Base-by-base conservation (phyloP, 257 asterid species). In the Oldenlandia corymbosa region DNA sequence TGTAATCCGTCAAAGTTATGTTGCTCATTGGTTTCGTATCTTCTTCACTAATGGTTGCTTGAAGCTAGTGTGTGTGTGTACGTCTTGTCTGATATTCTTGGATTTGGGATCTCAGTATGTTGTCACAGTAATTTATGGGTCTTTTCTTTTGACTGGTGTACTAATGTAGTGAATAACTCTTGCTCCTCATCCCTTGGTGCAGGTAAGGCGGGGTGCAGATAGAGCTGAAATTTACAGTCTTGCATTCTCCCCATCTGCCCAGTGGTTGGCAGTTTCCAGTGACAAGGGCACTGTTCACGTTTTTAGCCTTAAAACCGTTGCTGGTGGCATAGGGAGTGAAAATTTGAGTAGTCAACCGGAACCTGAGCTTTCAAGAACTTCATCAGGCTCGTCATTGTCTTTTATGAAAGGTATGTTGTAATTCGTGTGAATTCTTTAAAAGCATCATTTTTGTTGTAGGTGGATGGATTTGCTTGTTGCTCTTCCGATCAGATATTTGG, bases 161-260 rank as follows among this genome's bases (percentile, higher is more conserved):
- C 16, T 32, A 23, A 56, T 30, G 14, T 7, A 28, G 51, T 14
- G 28, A 21, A 56, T 28, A 21, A n/a, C 23, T 53, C 28, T 63
- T n/a, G 43, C 32, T 21, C n/a, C n/a, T 58, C 52, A 32, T 77
- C 26, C 3, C 21, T 9, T 62, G 68, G 65, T 77, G 77, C 88
- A 93, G 99, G 89, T 92, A 47, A 83, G 99, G 65, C 82, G 96
- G 76, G 97, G 97, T 14, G 90, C 96, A n/a, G 99, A 89, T 76
- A 84, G 97, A 73, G 99, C 99, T 28, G 95, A 92, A 76, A 92
- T 87, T 60, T 85, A 83, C 77, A 85, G 94, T 76, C 77, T 92
- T 60, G 85, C 96, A 27, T 92, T 92, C 80, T 89, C 96, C 26
- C 79, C 96, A 23, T 72, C 90, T 41, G 83, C 88, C 32, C 88